Evolutionary conservation across 306 rosid species (phyloP), one percentile per base, ranked within the genome.

Genomic region (Senna siamea): DNA sequence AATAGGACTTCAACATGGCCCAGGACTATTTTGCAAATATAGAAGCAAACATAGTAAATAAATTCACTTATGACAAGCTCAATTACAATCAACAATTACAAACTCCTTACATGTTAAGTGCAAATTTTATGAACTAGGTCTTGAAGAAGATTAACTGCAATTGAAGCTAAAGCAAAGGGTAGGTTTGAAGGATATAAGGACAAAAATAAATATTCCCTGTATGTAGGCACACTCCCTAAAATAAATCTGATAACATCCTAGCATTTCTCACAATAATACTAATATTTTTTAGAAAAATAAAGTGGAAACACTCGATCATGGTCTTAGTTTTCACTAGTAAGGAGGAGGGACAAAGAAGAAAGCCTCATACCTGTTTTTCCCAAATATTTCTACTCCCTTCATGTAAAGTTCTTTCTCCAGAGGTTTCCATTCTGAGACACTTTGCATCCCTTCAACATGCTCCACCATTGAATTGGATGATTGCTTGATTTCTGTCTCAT

Each of bases 361-460:
- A 75, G 62, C 26, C 52, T 4, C 38, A 6, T 82, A 90, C 98
- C 97, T 92, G 84, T 89, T 88, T 87, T 93, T 89, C 76, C 97
- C 99, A 82, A 92, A 94, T 83, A 94, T 92, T 88, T 94, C 96
- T 40, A 92, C 50, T 73, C 99, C 99, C 85, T 94, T 94, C 82
- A 87, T 65, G 87, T 89, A 94, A 65, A 92, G 74, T 64, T 94
- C 95, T 76, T 89, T 94, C 87, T 94, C 99, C 66, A 94, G 59
- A 60, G 87, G 89, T 83, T 84, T 89, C 99, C 99, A 94, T 58
- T 84, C 89, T 19, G 86, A 74, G 63, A 76, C 79, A 43, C 81
- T 78, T 60, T 15, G 72, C 63, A 76, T 55, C 73, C 62, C 82
- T 75, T 84, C 76, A 77, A 74, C 79, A 68, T 76, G 76, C 23